Percentiles rank a stretch among this genome's conserved stretches.
Conservation (phyloP, 257 asterid genomes). For the Solanum rostratum region DNA sequence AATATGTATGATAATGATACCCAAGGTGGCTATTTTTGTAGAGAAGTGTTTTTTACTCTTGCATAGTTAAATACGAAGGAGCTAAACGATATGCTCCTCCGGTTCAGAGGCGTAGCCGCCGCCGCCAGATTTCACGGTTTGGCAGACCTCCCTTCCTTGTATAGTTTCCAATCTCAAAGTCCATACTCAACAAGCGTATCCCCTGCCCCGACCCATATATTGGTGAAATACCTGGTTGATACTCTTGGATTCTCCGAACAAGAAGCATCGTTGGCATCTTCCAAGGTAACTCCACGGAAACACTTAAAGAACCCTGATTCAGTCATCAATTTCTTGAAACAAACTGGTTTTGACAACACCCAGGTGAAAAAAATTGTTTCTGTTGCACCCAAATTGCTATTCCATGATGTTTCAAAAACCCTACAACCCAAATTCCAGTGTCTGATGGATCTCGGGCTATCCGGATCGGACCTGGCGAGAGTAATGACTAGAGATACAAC, state of each 20-base stretch:
- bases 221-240: conserved; percentile 3
- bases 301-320: not conserved
- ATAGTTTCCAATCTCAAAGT: not conserved
- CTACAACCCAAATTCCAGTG: conserved; percentile 1
- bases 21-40: too few species aligned
- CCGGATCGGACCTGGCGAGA: not conserved
- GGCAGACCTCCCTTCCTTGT: not conserved
- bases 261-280: not conserved
- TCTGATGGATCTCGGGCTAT: not conserved
- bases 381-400: not conserved
- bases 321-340: conserved; percentile 1
- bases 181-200: not conserved
- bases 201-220: not conserved
- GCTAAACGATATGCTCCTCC: not conserved
- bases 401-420: not conserved
- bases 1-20: too few species aligned
- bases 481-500: not conserved
- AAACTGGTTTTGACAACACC: not conserved
- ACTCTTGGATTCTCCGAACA: conserved; percentile 8
- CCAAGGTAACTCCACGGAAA: not conserved
- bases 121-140: not conserved
- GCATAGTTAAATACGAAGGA: too few species aligned
- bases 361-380: conserved; percentile 1
- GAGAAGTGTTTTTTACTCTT: too few species aligned
- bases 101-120: not conserved